A percentile compares a stretch with the other conserved stretches of the same genome.
phyloP scores from a whole-genome alignment of 2,329 filamentous ascomycete species.

The Colletotrichum chlorophyti region DNA sequence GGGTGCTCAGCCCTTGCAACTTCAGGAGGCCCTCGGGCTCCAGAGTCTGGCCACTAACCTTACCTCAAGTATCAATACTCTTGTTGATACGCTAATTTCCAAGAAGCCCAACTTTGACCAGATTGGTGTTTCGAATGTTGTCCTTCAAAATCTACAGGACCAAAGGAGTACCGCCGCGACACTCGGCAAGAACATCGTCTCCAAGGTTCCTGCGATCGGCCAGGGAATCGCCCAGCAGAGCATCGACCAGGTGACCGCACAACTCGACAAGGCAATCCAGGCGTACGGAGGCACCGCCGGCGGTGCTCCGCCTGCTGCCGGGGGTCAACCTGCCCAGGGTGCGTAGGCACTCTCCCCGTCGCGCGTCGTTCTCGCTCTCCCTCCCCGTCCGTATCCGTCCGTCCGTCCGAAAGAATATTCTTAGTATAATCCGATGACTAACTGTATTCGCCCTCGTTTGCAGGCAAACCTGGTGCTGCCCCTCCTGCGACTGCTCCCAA shows the following conservation, averaged over 20 bases:
- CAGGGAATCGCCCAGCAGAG: conserved; percentile 35
- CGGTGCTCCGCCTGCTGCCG: not conserved
- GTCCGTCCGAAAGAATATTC: not conserved
- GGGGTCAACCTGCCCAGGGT: not conserved
- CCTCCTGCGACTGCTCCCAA: conserved; percentile 7
- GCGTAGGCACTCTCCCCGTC: conserved; percentile 17
- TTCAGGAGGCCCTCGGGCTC: conserved; percentile 33
- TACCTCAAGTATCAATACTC: conserved; percentile 28
- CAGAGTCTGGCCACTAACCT: conserved; percentile 31
- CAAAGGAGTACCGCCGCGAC: conserved; percentile 29
- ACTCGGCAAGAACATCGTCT: conserved; percentile 33
- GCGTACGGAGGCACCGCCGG: conserved; percentile 11
- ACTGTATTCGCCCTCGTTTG: not conserved
- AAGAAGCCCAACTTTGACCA: conserved; percentile 36
- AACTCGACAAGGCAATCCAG: conserved; percentile 31
- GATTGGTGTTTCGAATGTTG: conserved; percentile 33
- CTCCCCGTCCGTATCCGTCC: not conserved
- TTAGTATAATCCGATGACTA: conserved; percentile 2
- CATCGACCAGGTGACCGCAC: conserved; percentile 32
- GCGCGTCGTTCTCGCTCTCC: conserved; percentile 3
- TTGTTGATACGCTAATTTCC: conserved; percentile 29
- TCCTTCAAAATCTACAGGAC: conserved; percentile 31
- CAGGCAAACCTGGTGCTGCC: conserved; percentile 7
- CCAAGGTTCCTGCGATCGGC: conserved; percentile 36
- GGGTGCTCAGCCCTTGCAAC: conserved; percentile 31